Percentiles rank a stretch among this genome's conserved stretches.
phyloP scores from a whole-genome alignment of 2,329 filamentous ascomycete genomes.

The Neonectria coccinea region DNA sequence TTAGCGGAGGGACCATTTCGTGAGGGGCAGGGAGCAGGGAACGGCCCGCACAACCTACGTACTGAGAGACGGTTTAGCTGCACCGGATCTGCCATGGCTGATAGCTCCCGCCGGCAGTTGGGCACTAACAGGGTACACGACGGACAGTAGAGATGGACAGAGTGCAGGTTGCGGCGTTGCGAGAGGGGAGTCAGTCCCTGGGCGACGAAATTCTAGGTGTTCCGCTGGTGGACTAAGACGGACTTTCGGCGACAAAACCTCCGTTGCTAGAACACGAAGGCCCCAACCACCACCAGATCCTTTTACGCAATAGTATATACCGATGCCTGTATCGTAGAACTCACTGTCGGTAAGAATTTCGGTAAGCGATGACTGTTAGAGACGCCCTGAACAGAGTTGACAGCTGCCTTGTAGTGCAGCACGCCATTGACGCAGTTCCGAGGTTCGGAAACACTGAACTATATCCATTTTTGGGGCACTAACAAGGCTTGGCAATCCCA shows the following conservation, averaged over 20 bases:
- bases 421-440: constrained; percentile 4
- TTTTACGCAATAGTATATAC: constrained; percentile 14
- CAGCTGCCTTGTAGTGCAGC: not conserved
- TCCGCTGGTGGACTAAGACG: constrained; percentile 5
- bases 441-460: constrained; percentile 4
- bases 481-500: constrained; percentile 24
- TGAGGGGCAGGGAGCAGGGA: constrained; percentile 7
- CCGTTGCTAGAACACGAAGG: not conserved
- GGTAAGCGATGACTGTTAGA: not conserved
- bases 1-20: constrained; percentile 2
- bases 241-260: constrained; percentile 22
- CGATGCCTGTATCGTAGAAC: not conserved
- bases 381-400: no score
- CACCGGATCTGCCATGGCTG: constrained; percentile 28
- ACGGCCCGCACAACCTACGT: constrained; percentile 29
- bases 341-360: not conserved
- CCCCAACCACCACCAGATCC: not conserved
- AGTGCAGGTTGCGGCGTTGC: not conserved
- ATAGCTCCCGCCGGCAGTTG: not conserved
- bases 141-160: constrained; percentile 1
- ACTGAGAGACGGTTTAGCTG: constrained; percentile 45
- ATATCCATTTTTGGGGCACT: not conserved
- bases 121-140: constrained; percentile 13
- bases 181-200: constrained; percentile 7
- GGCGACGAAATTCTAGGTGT: constrained; percentile 9